A percentile compares a stretch with the other conserved stretches of the same genome.
phyloP scores from a whole-genome alignment of 441 rosid species.

The Populus tomentosa region DNA sequence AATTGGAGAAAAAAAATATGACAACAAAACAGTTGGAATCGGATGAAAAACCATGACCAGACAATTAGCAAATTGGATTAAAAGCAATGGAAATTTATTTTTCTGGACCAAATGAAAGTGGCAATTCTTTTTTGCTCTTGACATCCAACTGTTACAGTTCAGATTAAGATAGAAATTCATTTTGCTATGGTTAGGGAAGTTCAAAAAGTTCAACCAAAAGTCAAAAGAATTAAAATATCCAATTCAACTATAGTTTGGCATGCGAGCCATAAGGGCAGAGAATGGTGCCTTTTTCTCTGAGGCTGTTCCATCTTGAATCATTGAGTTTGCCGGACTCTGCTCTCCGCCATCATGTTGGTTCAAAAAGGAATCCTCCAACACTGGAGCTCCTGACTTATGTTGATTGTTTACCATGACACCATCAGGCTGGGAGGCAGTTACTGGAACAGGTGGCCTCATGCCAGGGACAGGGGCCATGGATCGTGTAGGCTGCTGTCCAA shows the following conservation, averaged over 20 bases:
- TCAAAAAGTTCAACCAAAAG: not conserved
- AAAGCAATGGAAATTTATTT: not conserved
- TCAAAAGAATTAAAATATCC: not conserved
- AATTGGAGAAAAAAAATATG: not conserved
- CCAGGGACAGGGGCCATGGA: conserved; percentile 56
- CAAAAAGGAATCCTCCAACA: conserved; percentile 57
- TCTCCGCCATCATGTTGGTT: conserved; percentile 43
- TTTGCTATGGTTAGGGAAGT: not conserved
- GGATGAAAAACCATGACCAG: not conserved
- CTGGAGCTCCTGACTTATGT: conserved; percentile 46
- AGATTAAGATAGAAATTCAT: too few relatives aligned
- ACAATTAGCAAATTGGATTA: not conserved
- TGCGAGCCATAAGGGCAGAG: conserved; percentile 7
- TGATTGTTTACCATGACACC: conserved; percentile 41
- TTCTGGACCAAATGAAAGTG: too few relatives aligned
- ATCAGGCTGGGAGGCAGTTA: conserved; percentile 41
- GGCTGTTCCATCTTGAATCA: conserved; percentile 40
- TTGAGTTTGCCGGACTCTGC: conserved; percentile 35
- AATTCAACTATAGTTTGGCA: not conserved
- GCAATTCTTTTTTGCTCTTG: too few relatives aligned
- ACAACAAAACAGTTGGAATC: not conserved
- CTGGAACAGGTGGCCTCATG: conserved; percentile 64
- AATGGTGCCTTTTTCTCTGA: conserved; percentile 58
- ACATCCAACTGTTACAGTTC: too few relatives aligned
- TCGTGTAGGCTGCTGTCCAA: conserved; percentile 61